Evolutionary conservation across 2,329 filamentous ascomycete species (phyloP), one percentile per base, ranked within the genome.

Genomic region (Penicillium sp.): DNA sequence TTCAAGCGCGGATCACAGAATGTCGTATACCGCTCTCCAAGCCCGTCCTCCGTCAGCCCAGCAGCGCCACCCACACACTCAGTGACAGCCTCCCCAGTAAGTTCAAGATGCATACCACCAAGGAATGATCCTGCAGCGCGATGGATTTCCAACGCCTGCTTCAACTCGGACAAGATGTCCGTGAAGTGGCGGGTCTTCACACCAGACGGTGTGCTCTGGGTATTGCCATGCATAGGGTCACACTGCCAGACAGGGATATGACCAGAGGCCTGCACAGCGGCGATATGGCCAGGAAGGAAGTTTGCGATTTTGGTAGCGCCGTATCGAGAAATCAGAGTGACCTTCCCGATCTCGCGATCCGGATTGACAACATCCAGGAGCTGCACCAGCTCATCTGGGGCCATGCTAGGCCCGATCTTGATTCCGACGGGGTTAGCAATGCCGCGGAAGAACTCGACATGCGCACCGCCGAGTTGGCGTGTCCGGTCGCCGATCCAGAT

Each of bases 401-500:
- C 84, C 69, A 96, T 97, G 5, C 86, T 89, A 9, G 94, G 94
- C 0, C 94, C 94, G 56, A 99, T 89, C 75, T 99, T 99, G 76
- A 99, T 88, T 59, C 94, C 94, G 65, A 99, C 90, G 0, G 94
- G 94, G 77, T 99, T 99, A 67, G 90, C 88, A 63, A 99, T 89
- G 56, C 94, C 94, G 44, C 94, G 89, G 83, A 97, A 96, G 81
- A 95, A 99, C 76, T 99, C 94, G 60, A 99, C 89, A 74, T 99
- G 94, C 0, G 89, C 93, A 66, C 93, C 90, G 70, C 94, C 89
- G 44, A 97, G 85, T 76, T 97, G 93, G 45, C 94, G 86, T 2
- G 94, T 99, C 62, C 94, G 89, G 75, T 99, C 94, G 53, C 94
- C 94, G 66, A 99, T 95, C 94, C 94, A 99, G 72, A 99, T 83